Percentiles rank a stretch among this genome's conserved stretches.
Evolutionary conservation across 768 basidiomycete genomes (phyloP).

Genomic region (Cytidiella melzeri): DNA sequence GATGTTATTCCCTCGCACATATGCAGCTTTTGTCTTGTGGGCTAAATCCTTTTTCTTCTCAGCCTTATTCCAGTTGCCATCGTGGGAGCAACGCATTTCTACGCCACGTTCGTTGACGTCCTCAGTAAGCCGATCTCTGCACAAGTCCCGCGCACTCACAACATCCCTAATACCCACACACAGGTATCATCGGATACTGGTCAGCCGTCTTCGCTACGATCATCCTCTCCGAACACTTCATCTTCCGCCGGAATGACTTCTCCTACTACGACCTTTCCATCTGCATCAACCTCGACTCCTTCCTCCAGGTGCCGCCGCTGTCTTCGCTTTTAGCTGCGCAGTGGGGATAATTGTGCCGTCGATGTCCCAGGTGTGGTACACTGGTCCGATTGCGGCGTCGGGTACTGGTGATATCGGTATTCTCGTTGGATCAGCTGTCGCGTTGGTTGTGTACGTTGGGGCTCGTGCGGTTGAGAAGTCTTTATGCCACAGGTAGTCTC

Average conservation of each 20-base stretch:
- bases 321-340: conserved; percentile 33
- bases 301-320: conserved; percentile 36
- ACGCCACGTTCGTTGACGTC: conserved; percentile 37
- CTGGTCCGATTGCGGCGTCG: conserved; percentile 38
- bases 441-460: conserved; percentile 25
- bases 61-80: conserved; percentile 44
- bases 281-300: conserved; percentile 32
- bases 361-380: conserved; percentile 50
- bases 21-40: background rate
- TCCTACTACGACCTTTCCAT: conserved; percentile 30
- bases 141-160: no score
- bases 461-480: conserved; percentile 25
- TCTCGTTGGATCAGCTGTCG: conserved; percentile 31
- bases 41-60: conserved; percentile 2
- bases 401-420: conserved; percentile 46
- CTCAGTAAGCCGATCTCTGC: conserved; percentile 29
- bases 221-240: conserved; percentile 37
- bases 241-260: conserved; percentile 34
- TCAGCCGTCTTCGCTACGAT: conserved; percentile 31
- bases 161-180: no score
- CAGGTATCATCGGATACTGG: conserved; percentile 44
- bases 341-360: conserved; percentile 37
- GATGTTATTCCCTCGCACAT: background rate
- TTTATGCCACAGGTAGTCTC: conserved; percentile 6
- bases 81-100: conserved; percentile 40